Base-by-base conservation (phyloP, 176 grass and related monocot species). In the Zizania latifolia region DNA sequence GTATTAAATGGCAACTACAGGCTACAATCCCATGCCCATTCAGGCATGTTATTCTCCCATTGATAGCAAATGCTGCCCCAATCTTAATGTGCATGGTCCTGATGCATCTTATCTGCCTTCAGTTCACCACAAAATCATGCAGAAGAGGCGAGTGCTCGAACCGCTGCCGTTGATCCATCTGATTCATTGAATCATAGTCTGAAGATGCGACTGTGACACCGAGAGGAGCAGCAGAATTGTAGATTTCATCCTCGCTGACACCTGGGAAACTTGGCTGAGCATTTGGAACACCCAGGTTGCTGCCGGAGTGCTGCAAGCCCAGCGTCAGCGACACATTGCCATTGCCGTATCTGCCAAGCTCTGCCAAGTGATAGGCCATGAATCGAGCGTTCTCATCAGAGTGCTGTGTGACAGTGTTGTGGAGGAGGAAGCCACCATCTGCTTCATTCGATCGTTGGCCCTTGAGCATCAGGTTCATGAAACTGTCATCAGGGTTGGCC, bases 121-220 rank as follows among this genome's bases (percentile, higher is more conserved):
- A 99, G 26, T n/a, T n/a, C n/a, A 89, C 91, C 77, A 99, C 95
- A 88, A 99, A 99, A 92, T 99, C 95, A 86, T 94, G 95, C 79
- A 99, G 75, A 16, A 93, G 70, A 76, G 88, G 87, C 6, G 91
- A 79, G n/a, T 86, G 82, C 41, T 75, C 87, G 6, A 90, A 93
- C 27, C 81, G 78, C 11, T 85, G 87, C 36, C 78, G 80, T 45
- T 87, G 91, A 76, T 93, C 91, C 74, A 89, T 82, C 46, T 85
- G 78, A 54, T 80, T 82, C 58, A 89, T 56, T 2, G 82, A 85
- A 48, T 93, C 87, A 2, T 85, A 93, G 36, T 93, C 91, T 11
- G 77, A 81, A 11, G 87, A 61, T 4, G 66, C 61, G 1, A 83
- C 37, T 3, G 43, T 56, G 5, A 81, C 72, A 31, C 79, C 92